These are phyloP conservation scores for Ustilago curta DNA, from an alignment of 1,284 basidiomycete species.

Conservation along the genomic window DNA sequence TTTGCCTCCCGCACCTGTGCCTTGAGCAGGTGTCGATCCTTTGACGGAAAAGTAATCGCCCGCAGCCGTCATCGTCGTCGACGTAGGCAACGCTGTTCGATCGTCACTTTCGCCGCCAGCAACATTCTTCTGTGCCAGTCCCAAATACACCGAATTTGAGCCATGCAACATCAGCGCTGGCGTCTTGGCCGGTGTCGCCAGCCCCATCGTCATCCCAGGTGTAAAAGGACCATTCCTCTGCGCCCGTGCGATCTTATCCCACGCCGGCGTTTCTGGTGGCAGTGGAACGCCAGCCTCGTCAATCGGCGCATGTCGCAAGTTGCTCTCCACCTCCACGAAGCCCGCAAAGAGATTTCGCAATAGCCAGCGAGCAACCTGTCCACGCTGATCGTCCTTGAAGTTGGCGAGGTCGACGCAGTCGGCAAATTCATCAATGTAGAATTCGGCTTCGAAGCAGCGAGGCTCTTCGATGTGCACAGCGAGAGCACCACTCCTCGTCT, in stretches of 20 bases:
- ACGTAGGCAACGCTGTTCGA: constrained; percentile 25
- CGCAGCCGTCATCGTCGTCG: constrained; percentile 21
- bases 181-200: constrained; percentile 56
- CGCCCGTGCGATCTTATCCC: constrained; percentile 37
- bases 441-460: constrained; percentile 90
- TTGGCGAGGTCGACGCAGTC: constrained; percentile 25
- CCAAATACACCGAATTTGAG: constrained; percentile 25
- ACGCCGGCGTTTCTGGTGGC: constrained; percentile 40
- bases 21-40: constrained; percentile 10
- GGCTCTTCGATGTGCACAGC: constrained; percentile 86
- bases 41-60: background rate
- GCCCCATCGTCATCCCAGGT: constrained; percentile 57
- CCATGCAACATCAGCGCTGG: constrained; percentile 46
- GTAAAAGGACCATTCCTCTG: constrained; percentile 65
- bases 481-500: constrained; percentile 88
- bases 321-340: constrained; percentile 60
- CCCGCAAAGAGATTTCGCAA: constrained; percentile 66
- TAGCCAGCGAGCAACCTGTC: constrained; percentile 63
- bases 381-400: constrained; percentile 78
- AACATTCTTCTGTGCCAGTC: constrained; percentile 20
- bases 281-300: background rate
- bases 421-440: constrained; percentile 87
- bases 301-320: constrained; percentile 39
- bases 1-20: constrained; percentile 1
- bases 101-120: constrained; percentile 13